A percentile compares a stretch with the other conserved stretches of the same genome.
phyloP scores from a whole-genome alignment of 1,284 basidiomycete genomes.

The Afroboletus lepidellus region DNA sequence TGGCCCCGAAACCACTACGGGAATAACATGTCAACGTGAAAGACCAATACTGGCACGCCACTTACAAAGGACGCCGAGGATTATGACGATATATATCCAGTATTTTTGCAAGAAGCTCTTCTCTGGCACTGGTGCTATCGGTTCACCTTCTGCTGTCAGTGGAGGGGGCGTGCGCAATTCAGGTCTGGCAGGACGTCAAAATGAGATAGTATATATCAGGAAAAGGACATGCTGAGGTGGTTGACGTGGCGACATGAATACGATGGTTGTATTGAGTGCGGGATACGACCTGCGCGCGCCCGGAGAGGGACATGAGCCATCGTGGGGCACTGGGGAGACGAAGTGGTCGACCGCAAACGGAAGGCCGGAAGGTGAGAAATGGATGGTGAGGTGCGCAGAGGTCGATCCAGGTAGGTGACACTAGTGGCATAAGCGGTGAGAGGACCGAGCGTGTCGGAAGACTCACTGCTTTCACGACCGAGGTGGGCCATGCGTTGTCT shows the following conservation, averaged over 20 bases:
- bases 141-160: constrained; percentile 63
- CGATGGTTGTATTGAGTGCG: constrained; percentile 54
- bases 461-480: constrained; percentile 72
- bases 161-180: constrained; percentile 64
- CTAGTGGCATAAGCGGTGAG: constrained; percentile 33
- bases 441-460: constrained; percentile 9
- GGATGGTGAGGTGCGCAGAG: constrained; percentile 59
- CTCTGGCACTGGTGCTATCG: constrained; percentile 59
- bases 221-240: constrained; percentile 55
- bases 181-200: constrained; percentile 45
- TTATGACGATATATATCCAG: constrained; percentile 76
- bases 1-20: constrained; percentile 32
- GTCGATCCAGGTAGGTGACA: constrained; percentile 58
- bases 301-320: constrained; percentile 54
- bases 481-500: constrained; percentile 57
- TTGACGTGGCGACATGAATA: constrained; percentile 43
- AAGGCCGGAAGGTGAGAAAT: constrained; percentile 43
- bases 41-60: constrained; percentile 14
- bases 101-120: constrained; percentile 86
- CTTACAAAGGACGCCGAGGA: constrained; percentile 60
- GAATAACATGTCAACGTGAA: not conserved
- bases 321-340: constrained; percentile 58
- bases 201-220: not conserved
- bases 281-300: constrained; percentile 25
- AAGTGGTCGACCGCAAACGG: constrained; percentile 72